Percentiles rank a stretch among this genome's conserved stretches.
These are phyloP conservation scores for Centella asiatica DNA, from an alignment of 129 eudicot species.

Conservation along the genomic window DNA sequence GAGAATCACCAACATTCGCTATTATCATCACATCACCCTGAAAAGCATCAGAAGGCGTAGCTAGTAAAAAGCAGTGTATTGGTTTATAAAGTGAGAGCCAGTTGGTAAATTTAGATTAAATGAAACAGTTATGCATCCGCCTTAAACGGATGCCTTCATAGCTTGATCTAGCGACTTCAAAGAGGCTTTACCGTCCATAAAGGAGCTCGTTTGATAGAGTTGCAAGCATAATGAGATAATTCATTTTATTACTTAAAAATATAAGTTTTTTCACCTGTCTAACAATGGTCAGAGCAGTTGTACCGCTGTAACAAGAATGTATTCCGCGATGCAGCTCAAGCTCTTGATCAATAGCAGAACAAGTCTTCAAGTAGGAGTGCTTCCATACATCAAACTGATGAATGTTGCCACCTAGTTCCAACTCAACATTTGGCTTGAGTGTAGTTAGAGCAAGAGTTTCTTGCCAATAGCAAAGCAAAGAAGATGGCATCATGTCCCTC, in stretches of 20 bases:
- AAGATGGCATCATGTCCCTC: conserved; percentile 62
- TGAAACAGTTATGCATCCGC: neutral
- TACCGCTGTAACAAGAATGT: conserved; percentile 78
- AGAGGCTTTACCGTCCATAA: too few relatives aligned
- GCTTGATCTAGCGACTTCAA: too few relatives aligned
- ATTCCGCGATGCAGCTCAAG: conserved; percentile 55
- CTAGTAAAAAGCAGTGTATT: neutral
- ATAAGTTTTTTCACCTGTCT: conserved; percentile 44
- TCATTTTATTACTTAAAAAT: too few relatives aligned
- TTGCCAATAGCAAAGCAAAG: conserved; percentile 72
- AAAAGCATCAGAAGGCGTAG: conserved; percentile 12
- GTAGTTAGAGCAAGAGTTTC: conserved; percentile 37
- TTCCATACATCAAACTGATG: conserved; percentile 59
- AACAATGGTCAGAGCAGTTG: conserved; percentile 64
- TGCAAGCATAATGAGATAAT: neutral
- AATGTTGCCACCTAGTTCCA: conserved; percentile 11
- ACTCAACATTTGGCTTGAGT: conserved; percentile 9
- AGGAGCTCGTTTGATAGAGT: too few relatives aligned
- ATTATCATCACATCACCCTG: conserved; percentile 76
- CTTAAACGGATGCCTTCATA: neutral
- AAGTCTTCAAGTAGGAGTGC: conserved; percentile 58
- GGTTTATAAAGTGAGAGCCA: neutral
- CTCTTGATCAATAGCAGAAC: conserved; percentile 65
- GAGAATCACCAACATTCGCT: conserved; percentile 92
- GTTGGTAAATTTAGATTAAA: neutral